These are phyloP conservation scores for Zancudomyces culisetae DNA, from an alignment of 371 early-diverging fungal genomes.

Conservation along the genomic window DNA sequence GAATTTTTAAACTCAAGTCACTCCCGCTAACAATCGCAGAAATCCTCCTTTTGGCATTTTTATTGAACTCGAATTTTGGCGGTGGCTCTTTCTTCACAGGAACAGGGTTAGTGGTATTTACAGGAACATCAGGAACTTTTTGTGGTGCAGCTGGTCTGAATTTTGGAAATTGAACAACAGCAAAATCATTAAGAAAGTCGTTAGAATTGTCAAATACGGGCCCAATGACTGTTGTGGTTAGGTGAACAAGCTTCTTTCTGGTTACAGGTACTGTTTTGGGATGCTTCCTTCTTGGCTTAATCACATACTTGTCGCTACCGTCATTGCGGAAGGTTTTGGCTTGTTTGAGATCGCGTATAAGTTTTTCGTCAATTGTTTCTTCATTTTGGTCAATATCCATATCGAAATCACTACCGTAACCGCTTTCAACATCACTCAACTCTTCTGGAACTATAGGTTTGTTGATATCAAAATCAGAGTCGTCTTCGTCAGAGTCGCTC, in stretches of 20 bases:
- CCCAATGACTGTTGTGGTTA: neutral
- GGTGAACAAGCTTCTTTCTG: neutral
- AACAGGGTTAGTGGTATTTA: neutral
- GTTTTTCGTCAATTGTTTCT: neutral
- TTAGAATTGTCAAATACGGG: neutral
- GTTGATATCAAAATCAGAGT: conserved; percentile 1
- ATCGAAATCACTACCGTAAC: neutral
- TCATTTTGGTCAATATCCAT: neutral
- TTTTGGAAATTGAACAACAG: conserved; percentile 1
- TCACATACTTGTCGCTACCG: neutral
- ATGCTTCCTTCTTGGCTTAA: neutral
- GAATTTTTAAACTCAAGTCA: neutral
- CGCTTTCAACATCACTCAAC: neutral
- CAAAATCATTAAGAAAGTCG: neutral
- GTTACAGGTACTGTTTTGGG: neutral
- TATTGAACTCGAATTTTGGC: neutral
- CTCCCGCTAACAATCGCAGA: neutral
- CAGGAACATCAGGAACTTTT: too few relatives aligned
- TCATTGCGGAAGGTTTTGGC: neutral
- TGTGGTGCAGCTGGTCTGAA: too few relatives aligned
- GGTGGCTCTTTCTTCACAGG: neutral
- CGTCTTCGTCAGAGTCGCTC: neutral
- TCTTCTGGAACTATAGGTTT: neutral
- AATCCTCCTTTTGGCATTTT: too few relatives aligned
- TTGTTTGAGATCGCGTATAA: neutral